Base-by-base conservation (phyloP, 2,329 filamentous ascomycete species). In the Trichoderma polysporum region DNA sequence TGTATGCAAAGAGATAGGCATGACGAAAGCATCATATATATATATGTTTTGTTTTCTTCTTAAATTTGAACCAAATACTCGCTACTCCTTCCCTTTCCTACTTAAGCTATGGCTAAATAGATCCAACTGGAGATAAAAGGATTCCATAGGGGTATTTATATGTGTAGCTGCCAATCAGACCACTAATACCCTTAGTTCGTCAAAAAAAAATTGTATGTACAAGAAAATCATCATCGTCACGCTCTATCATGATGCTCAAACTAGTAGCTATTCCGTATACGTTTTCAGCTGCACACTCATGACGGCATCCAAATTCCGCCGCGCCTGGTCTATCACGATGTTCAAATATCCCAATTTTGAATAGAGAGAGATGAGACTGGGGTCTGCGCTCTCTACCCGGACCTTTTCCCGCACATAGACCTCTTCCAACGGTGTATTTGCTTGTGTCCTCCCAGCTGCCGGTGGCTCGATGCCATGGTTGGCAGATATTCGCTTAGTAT, bases 351-450 rank as follows among this genome's bases (percentile, higher is more conserved):
- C 88, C 71, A 97, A 81, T 79, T 97, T 97, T 5, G 93, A 90
- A 76, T 92, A 90, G 37, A 95, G 83, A 39, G 91, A 90, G 76
- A 97, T 89, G 70, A 97, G 76, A 72, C 89, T 94, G 1, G 94
- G 94, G 77, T 98, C 94, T 65, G 93, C 92, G 73, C 88, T 94
- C 78, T 97, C 94, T 2, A 97, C 90, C 47, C 91, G 85, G 4
- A 97, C 87, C 80, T 97, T 97, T 77, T 97, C 94, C 71, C 90
- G 88, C 53, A 98, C 94, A 70, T 88, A 90, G 2, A 97, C 93
- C 69, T 95, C 88, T 2, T 79, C 76, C 35, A 77, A 69, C 39
- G 74, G 73, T 1, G 50, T 17, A 29, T 62, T 22, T 5, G 50
- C 29, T 5, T 25, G 22, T n/a, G 31, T 37, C 25, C 50, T 64